Percentiles rank a stretch among this genome's conserved stretches.
phyloP scores from a whole-genome alignment of 257 asterid species.

The Cynanchum wilfordii region DNA sequence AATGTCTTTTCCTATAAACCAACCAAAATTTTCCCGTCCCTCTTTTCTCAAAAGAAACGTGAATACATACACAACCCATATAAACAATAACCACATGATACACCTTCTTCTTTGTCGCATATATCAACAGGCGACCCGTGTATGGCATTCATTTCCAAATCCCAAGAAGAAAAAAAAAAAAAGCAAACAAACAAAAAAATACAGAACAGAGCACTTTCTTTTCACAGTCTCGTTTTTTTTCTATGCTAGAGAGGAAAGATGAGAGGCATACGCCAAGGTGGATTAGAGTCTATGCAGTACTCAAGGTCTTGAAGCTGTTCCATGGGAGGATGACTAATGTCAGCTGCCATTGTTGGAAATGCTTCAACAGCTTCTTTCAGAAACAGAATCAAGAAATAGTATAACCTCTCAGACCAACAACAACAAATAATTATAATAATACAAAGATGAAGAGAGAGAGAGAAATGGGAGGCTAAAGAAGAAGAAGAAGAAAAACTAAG shows the following conservation, averaged over 20 bases:
- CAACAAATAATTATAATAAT: not conserved
- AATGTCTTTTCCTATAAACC: not conserved
- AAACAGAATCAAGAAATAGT: slow-evolving; percentile 21
- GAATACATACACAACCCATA: not conserved
- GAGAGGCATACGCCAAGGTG: slow-evolving; percentile 73
- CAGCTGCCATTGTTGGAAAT: slow-evolving; percentile 55
- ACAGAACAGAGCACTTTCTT: no score
- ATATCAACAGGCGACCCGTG: not conserved
- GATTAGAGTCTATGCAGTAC: slow-evolving; percentile 96
- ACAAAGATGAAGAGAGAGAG: not conserved
- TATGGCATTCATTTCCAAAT: not conserved
- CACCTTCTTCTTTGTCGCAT: not conserved
- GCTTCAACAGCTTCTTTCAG: slow-evolving; percentile 15
- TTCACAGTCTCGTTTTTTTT: no score
- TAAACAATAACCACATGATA: not conserved
- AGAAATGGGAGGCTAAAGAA: slow-evolving; percentile 6
- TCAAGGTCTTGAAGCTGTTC: slow-evolving; percentile 97
- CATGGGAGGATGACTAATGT: slow-evolving; percentile 90
- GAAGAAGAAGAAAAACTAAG: slow-evolving; percentile 10
- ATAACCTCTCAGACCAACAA: no score
- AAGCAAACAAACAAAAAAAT: no score
- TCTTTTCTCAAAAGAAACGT: not conserved
- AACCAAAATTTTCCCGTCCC: not conserved
- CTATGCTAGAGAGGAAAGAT: no score
- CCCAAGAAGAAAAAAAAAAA: not conserved